Evolutionary conservation across 192 early-diverging fungal species (phyloP).

Genomic region (Mortierella alpina): DNA sequence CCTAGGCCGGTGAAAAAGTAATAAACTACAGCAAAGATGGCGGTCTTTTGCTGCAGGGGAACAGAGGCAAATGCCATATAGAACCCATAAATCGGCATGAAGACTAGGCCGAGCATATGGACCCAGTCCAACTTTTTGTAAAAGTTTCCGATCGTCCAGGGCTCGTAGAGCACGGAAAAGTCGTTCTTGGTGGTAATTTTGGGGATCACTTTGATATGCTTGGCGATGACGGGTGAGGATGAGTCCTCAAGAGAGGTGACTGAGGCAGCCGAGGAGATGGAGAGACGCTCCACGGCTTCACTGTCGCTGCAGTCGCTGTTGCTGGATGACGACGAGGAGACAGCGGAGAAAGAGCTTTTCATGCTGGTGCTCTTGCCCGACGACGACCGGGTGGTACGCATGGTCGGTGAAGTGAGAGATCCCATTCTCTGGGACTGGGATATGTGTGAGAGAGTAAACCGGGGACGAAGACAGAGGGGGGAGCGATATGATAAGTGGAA

Average conservation of each 20-base stretch:
- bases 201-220: conserved; percentile 38
- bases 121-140: conserved; percentile 73
- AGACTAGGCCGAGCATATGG: conserved; percentile 67
- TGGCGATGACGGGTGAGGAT: conserved; percentile 5
- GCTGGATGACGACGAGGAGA: background rate
- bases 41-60: conserved; percentile 71
- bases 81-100: conserved; percentile 80
- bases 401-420: conserved; percentile 5
- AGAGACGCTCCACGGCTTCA: conserved; percentile 14
- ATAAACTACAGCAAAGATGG: conserved; percentile 71
- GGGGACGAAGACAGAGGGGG: background rate
- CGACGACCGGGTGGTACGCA: conserved; percentile 18
- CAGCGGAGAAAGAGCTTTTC: background rate
- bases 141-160: conserved; percentile 54
- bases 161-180: conserved; percentile 43
- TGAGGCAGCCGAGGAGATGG: conserved; percentile 1
- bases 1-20: conserved; percentile 84
- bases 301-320: conserved; percentile 17
- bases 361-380: background rate
- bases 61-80: conserved; percentile 76
- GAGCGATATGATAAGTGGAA: background rate
- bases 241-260: background rate
- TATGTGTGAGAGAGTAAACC: background rate
- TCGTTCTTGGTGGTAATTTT: conserved; percentile 35
- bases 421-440: background rate